Evolutionary conservation across 805 yeast genomes (phyloP).

Genomic region (Myxozyma udenii): DNA sequence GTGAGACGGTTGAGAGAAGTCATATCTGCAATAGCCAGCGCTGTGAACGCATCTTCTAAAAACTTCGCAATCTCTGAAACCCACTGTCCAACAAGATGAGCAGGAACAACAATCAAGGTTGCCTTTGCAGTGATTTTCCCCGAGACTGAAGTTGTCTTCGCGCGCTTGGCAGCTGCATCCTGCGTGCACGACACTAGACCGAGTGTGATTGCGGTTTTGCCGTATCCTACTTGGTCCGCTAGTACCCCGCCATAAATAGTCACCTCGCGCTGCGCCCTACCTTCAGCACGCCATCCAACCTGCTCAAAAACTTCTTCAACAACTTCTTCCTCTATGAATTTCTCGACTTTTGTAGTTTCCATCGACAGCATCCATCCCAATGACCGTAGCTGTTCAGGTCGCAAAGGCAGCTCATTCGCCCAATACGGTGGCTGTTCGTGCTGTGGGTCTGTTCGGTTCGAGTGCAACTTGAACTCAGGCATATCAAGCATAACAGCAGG

Average conservation of each 20-base stretch:
- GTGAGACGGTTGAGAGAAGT: slow-evolving; percentile 1
- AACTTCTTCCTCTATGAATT: slow-evolving; percentile 14
- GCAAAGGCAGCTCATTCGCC: slow-evolving; percentile 1
- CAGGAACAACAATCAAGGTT: slow-evolving; percentile 12
- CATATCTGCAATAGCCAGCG: background rate
- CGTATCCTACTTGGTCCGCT: slow-evolving; percentile 17
- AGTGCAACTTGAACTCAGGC: slow-evolving; percentile 1
- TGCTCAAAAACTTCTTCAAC: slow-evolving; percentile 11
- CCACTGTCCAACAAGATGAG: slow-evolving; percentile 13
- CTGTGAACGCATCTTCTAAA: slow-evolving; percentile 1
- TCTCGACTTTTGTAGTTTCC: slow-evolving; percentile 1
- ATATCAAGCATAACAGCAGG: background rate
- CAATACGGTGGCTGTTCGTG: slow-evolving; percentile 11
- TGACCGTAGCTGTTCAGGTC: slow-evolving; percentile 18
- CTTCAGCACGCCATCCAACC: slow-evolving; percentile 18
- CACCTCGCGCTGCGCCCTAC: slow-evolving; percentile 9
- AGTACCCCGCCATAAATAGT: slow-evolving; percentile 12
- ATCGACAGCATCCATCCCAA: slow-evolving; percentile 13
- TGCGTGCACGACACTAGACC: slow-evolving; percentile 14
- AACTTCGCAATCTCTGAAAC: slow-evolving; percentile 9
- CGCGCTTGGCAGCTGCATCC: slow-evolving; percentile 1
- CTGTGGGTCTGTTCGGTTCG: slow-evolving; percentile 4
- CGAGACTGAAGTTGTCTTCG: background rate
- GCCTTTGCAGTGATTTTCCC: slow-evolving; percentile 12
- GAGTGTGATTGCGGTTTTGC: slow-evolving; percentile 14